A percentile compares a stretch with the other conserved stretches of the same genome.
phyloP scores from a whole-genome alignment of 2,329 filamentous ascomycete species.

The Dactylonectria estremocensis region DNA sequence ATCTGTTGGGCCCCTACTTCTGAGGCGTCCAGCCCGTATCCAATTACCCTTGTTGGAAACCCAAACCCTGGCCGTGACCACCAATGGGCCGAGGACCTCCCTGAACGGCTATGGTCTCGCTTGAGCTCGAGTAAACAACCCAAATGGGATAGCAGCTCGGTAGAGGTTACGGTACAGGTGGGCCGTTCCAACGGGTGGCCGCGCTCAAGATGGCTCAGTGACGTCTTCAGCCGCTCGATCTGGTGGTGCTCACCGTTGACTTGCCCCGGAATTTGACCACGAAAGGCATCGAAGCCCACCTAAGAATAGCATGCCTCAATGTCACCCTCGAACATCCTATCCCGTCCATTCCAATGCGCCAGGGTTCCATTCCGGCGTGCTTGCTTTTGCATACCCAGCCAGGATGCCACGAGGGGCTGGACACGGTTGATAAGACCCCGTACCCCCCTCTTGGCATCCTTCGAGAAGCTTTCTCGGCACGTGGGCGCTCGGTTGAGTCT shows the following conservation, averaged over 20 bases:
- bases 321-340: slow-evolving; percentile 19
- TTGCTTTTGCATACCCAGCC: slow-evolving; percentile 31
- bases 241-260: slow-evolving; percentile 22
- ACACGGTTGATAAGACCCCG: slow-evolving; percentile 25
- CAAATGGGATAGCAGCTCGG: slow-evolving; percentile 36
- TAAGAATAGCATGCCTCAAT: slow-evolving; percentile 30
- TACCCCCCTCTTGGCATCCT: slow-evolving; percentile 30
- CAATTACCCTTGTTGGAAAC: slow-evolving; percentile 27
- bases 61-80: slow-evolving; percentile 22
- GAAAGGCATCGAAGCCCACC: slow-evolving; percentile 16
- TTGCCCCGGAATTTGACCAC: slow-evolving; percentile 24
- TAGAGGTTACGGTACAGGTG: slow-evolving; percentile 19
- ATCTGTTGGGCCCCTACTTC: slow-evolving; percentile 16
- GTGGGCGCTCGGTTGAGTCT: slow-evolving; percentile 30
- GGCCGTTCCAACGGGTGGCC: slow-evolving; percentile 8
- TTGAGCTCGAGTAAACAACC: slow-evolving; percentile 17
- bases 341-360: slow-evolving; percentile 25
- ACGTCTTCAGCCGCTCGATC: slow-evolving; percentile 26
- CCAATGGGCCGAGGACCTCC: slow-evolving; percentile 34
- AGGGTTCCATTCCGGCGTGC: slow-evolving; percentile 31
- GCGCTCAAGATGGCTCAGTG: slow-evolving; percentile 19
- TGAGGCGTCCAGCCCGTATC: slow-evolving; percentile 6
- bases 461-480: slow-evolving; percentile 41
- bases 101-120: slow-evolving; percentile 19
- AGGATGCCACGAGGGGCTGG: slow-evolving; percentile 32